Evolutionary conservation across 2,329 filamentous ascomycete species (phyloP).

Genomic region (Monosporascus sp.): DNA sequence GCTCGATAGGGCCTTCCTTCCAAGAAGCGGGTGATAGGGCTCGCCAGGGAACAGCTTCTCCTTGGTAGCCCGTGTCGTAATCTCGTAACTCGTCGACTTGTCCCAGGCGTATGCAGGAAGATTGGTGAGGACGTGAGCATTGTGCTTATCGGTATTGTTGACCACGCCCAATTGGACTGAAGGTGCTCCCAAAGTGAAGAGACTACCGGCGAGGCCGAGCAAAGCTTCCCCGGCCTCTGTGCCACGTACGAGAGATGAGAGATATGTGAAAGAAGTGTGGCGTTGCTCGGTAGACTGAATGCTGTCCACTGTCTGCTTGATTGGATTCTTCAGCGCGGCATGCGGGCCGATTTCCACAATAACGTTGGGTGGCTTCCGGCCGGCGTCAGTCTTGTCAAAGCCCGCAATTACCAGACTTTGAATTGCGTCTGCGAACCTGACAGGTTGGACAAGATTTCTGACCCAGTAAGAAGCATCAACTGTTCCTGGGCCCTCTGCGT

Average conservation of each 20-base stretch:
- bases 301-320: constrained; percentile 14
- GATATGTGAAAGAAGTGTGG: constrained; percentile 8
- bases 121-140: constrained; percentile 6
- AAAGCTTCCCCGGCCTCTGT: constrained; percentile 1
- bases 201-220: constrained; percentile 2
- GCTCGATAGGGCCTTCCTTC: constrained; percentile 9
- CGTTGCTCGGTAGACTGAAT: constrained; percentile 3
- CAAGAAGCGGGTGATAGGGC: constrained; percentile 5
- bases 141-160: constrained; percentile 5
- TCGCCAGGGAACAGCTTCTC: constrained; percentile 5
- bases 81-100: constrained; percentile 3
- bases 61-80: constrained; percentile 3
- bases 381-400: not conserved
- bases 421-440: constrained; percentile 18
- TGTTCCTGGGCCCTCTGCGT: constrained; percentile 4
- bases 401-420: constrained; percentile 2
- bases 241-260: constrained; percentile 7
- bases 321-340: constrained; percentile 16
- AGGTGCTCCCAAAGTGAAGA: constrained; percentile 5
- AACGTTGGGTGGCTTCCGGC: constrained; percentile 1
- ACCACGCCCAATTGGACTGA: constrained; percentile 3
- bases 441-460: constrained; percentile 24
- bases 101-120: constrained; percentile 15
- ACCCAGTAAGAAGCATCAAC: constrained; percentile 24
- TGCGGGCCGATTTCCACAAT: constrained; percentile 25